phyloP scores from a whole-genome alignment of 352 stramenopile genomes.

The Discostella stelligera region DNA sequence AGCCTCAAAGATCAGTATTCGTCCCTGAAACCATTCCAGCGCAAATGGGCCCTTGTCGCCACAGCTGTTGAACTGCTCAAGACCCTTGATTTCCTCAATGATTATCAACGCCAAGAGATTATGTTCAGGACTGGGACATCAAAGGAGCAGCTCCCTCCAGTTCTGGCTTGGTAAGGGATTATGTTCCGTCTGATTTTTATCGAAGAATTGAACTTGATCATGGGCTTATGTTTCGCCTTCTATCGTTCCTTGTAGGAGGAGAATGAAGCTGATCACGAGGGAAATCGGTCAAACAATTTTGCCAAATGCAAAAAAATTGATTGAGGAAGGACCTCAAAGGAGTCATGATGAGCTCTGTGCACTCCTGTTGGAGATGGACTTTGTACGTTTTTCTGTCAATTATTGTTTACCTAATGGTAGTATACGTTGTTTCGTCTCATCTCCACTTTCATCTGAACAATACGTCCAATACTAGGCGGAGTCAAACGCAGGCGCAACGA shows the following conservation, averaged over 20 bases:
- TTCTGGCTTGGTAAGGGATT: slow-evolving; percentile 34
- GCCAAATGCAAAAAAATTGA: slow-evolving; percentile 16
- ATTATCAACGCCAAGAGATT: slow-evolving; percentile 56
- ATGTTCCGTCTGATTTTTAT: background rate
- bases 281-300: slow-evolving; percentile 31
- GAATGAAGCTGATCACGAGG: slow-evolving; percentile 28
- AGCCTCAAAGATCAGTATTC: slow-evolving; percentile 13
- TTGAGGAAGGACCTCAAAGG: slow-evolving; percentile 21
- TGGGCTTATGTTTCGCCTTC: background rate
- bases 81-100: slow-evolving; percentile 32
- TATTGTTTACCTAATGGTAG: background rate
- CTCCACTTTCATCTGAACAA: background rate
- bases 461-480: background rate
- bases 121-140: slow-evolving; percentile 62
- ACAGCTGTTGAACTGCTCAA: slow-evolving; percentile 48
- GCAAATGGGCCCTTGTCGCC: slow-evolving; percentile 54
- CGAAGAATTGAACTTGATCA: background rate
- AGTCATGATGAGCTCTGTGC: slow-evolving; percentile 52
- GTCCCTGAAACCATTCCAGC: slow-evolving; percentile 55
- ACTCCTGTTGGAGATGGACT: slow-evolving; percentile 49
- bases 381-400: slow-evolving; percentile 33
- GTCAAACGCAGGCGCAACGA: background rate
- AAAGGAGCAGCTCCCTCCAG: slow-evolving; percentile 47
- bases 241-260: slow-evolving; percentile 27
- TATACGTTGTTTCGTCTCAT: background rate